These are phyloP conservation scores for Phytophthora pisi DNA, from an alignment of 352 stramenopile species.

Conservation along the genomic window DNA sequence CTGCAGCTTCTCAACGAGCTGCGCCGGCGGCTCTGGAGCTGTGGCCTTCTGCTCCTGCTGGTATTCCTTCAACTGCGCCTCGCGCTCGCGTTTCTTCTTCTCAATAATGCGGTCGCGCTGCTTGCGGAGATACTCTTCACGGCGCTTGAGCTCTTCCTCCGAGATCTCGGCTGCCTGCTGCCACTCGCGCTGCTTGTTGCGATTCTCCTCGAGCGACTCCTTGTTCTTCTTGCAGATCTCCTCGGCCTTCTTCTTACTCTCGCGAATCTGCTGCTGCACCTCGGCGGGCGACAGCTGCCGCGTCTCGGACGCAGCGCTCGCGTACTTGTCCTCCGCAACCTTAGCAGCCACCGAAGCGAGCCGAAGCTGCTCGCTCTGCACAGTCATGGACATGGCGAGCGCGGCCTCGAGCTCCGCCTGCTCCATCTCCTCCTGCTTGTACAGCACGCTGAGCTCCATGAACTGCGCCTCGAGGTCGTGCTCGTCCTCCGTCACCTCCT, in stretches of 20 bases:
- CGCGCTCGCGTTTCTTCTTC: conserved; percentile 82
- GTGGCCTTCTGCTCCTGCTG: conserved; percentile 73
- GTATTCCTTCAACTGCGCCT: conserved; percentile 76
- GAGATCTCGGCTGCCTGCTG: conserved; percentile 69
- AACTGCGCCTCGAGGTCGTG: conserved; percentile 68
- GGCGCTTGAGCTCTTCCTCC: conserved; percentile 70
- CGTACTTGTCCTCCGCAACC: conserved; percentile 66
- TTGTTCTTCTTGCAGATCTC: conserved; percentile 82
- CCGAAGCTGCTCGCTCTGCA: conserved; percentile 76
- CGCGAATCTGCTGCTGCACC: conserved; percentile 58
- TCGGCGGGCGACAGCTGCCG: conserved; percentile 50
- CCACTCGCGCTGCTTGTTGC: conserved; percentile 70
- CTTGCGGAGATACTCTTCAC: conserved; percentile 76
- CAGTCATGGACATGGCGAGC: conserved; percentile 75
- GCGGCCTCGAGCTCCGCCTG: conserved; percentile 78
- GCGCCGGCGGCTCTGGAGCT: conserved; percentile 57
- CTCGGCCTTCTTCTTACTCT: conserved; percentile 75
- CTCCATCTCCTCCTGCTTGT: conserved; percentile 89
- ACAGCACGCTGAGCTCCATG: conserved; percentile 86
- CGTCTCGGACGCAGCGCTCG: conserved; percentile 37
- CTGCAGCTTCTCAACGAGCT: conserved; percentile 74
- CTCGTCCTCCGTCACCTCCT: conserved; percentile 48
- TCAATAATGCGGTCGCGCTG: conserved; percentile 81
- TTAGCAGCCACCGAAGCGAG: conserved; percentile 61
- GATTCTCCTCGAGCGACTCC: conserved; percentile 71